phyloP scores from a whole-genome alignment of 371 early-diverging fungal genomes.

The Homolaphlyctis polyrhiza region DNA sequence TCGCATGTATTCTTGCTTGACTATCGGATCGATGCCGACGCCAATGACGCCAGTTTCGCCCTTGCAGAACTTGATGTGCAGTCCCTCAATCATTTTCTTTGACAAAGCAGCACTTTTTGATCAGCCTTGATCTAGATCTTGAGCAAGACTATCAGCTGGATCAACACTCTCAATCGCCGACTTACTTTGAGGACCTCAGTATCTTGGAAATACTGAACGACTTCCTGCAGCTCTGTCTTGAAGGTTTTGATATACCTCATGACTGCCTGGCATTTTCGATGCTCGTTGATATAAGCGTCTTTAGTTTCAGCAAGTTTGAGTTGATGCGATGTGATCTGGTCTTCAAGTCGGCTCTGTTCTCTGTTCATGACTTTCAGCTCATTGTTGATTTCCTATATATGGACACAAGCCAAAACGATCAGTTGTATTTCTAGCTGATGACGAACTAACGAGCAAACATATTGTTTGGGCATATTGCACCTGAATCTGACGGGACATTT shows the following conservation, averaged over 20 bases:
- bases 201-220: conserved; percentile 41
- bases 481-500: conserved; percentile 43
- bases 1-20: conserved; percentile 24
- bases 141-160: background rate
- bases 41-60: background rate
- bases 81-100: conserved; percentile 21
- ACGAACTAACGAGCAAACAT: background rate
- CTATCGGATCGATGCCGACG: conserved; percentile 25
- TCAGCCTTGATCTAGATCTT: background rate
- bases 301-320: conserved; percentile 23
- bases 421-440: background rate
- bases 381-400: conserved; percentile 37
- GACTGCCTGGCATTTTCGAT: conserved; percentile 24
- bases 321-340: conserved; percentile 24
- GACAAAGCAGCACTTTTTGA: background rate
- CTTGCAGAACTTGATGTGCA: conserved; percentile 23
- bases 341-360: conserved; percentile 23
- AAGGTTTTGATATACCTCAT: conserved; percentile 25
- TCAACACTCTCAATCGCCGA: background rate
- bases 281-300: conserved; percentile 22
- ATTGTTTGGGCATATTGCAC: conserved; percentile 10
- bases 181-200: conserved; percentile 28
- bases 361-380: conserved; percentile 35
- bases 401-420: background rate
- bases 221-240: conserved; percentile 37